Base-by-base conservation (phyloP, 176 grass and related monocot species). In the Carex parvula region DNA sequence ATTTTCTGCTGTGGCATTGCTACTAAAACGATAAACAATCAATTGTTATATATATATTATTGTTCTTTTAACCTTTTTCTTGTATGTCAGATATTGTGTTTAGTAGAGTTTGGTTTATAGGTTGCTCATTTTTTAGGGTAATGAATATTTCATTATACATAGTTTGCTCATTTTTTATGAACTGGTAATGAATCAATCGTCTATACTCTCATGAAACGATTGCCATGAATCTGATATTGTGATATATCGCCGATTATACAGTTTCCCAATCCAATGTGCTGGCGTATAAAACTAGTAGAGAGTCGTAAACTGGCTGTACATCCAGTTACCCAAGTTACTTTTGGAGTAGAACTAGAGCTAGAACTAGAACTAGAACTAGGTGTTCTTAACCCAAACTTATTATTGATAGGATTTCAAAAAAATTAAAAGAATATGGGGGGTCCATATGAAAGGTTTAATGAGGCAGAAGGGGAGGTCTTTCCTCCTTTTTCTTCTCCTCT, bases 21-120 rank as follows among this genome's bases (percentile, higher is more conserved):
- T 83, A 10, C 46, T 83, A 2, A 83, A 83, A 83, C 46, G 4
- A 53, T 83, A 17, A 83, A 26, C 21, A 64, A 48, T 68, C 48
- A 54, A 29, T 78, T 56, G 15, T 57, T 52, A 57, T 56, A 56
- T 71, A n/a, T n/a, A 20, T 33, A 81, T 63, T 12, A n/a, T 26
- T n/a, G 33, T 65, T 52, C 8, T 21, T n/a, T 14, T 75, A 75
- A 22, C 37, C 52, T 42, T 30, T 30, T 14, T 9, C 39, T 55
- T 55, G 81, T 83, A 82, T 82, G 60, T 73, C 0, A 18, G 73
- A 54, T 54, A 30, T 56, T 32, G 13, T 78, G 52, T 78, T 57
- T 78, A 78, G 11, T 78, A 6, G 14, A 57, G 48, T 13, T 54
- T 77, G 22, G 14, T 16, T 57, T 55, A 78, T 78, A 18, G 39